These are phyloP conservation scores for Skeletonema tropicum DNA, from an alignment of 108 stramenopile species.

Conservation along the genomic window DNA sequence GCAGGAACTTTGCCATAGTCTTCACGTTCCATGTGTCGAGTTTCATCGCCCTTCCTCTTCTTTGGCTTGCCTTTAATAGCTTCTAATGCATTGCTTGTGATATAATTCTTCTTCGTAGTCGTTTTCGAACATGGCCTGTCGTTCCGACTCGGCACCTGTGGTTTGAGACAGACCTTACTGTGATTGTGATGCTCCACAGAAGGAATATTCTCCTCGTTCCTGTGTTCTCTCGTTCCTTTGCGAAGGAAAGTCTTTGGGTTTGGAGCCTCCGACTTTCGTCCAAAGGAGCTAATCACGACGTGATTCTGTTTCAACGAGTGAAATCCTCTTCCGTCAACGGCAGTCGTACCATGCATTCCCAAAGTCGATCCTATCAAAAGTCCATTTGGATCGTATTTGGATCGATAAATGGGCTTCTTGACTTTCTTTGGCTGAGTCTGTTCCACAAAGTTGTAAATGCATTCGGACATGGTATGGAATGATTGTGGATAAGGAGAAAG, in stretches of 20 bases:
- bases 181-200: conserved; percentile 25
- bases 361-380: conserved; percentile 67
- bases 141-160: conserved; percentile 50
- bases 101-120: conserved; percentile 65
- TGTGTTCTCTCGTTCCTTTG: conserved; percentile 41
- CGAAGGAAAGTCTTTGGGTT: conserved; percentile 57
- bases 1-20: conserved; percentile 86
- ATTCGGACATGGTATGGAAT: conserved; percentile 16
- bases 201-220: conserved; percentile 13
- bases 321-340: conserved; percentile 55
- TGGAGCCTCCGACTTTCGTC: conserved; percentile 28
- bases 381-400: conserved; percentile 58
- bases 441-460: conserved; percentile 69
- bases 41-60: conserved; percentile 33
- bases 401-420: conserved; percentile 63
- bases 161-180: conserved; percentile 48
- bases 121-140: conserved; percentile 57
- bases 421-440: conserved; percentile 32
- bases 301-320: conserved; percentile 59
- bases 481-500: too few species aligned
- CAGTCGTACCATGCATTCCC: conserved; percentile 57
- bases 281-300: conserved; percentile 48
- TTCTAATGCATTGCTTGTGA: conserved; percentile 80
- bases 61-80: conserved; percentile 66
- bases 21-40: conserved; percentile 66